Percentiles rank a stretch among this genome's conserved stretches.
These are phyloP conservation scores for Xerocomellus chrysenteron DNA, from an alignment of 768 basidiomycete genomes.

Conservation along the genomic window DNA sequence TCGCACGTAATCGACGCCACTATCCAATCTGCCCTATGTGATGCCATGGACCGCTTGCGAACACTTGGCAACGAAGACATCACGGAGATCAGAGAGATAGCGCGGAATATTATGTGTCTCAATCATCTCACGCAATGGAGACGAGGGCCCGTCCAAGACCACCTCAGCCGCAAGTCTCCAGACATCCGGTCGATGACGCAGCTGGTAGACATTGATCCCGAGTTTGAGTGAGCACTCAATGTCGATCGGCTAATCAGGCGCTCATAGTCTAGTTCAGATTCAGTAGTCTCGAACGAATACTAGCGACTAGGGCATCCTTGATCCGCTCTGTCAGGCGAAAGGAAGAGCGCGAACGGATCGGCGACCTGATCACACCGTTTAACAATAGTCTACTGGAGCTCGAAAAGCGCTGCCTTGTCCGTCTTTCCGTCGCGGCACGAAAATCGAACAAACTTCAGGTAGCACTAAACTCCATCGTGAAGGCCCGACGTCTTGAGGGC, in stretches of 20 bases:
- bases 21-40: constrained; percentile 49
- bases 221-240: constrained; percentile 61
- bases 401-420: constrained; percentile 70
- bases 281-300: constrained; percentile 66
- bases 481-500: constrained; percentile 63
- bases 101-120: constrained; percentile 77
- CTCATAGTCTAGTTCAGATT: constrained; percentile 52
- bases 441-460: constrained; percentile 68
- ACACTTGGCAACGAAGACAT: constrained; percentile 76
- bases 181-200: constrained; percentile 39
- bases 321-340: constrained; percentile 66
- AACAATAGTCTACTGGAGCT: constrained; percentile 49
- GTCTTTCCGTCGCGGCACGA: constrained; percentile 71
- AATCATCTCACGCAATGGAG: constrained; percentile 74
- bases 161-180: constrained; percentile 33
- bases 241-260: neutral
- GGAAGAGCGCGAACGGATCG: constrained; percentile 76
- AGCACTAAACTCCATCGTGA: constrained; percentile 81
- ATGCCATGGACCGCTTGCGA: constrained; percentile 66
- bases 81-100: constrained; percentile 65
- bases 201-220: constrained; percentile 48
- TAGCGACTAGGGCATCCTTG: constrained; percentile 82
- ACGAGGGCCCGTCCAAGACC: constrained; percentile 25
- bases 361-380: constrained; percentile 60
- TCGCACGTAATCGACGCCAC: constrained; percentile 43